A percentile compares a stretch with the other conserved stretches of the same genome.
Evolutionary conservation across 2,329 filamentous ascomycete species (phyloP).

Genomic region (Tolypocladium album): DNA sequence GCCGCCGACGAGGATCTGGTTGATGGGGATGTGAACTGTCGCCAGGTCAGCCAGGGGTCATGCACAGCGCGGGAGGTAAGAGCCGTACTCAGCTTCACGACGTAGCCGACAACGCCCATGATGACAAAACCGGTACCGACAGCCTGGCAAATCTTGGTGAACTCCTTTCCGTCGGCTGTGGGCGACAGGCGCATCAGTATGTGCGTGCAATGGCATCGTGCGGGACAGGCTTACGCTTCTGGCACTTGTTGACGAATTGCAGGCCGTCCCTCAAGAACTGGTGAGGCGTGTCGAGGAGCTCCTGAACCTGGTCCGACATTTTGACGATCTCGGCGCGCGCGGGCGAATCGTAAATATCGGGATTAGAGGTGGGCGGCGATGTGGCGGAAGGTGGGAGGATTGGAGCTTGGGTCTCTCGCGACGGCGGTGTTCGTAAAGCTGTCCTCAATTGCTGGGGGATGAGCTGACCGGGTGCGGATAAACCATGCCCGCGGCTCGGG

Average conservation of each 20-base stretch:
- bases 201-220: not conserved
- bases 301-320: constrained; percentile 60
- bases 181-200: not conserved
- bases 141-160: constrained; percentile 39
- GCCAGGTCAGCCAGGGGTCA: not conserved
- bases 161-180: constrained; percentile 31
- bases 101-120: constrained; percentile 60
- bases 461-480: not conserved
- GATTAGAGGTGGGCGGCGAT: not conserved
- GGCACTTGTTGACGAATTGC: constrained; percentile 52
- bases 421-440: not conserved
- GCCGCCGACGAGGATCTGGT: constrained; percentile 59
- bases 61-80: not conserved
- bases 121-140: constrained; percentile 60
- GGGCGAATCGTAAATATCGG: no score
- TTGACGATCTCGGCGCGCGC: constrained; percentile 10
- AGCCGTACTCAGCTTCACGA: constrained; percentile 56
- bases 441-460: not conserved
- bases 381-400: not conserved
- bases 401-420: not conserved
- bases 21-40: constrained; percentile 57
- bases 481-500: not conserved
- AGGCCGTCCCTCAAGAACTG: constrained; percentile 53
- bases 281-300: constrained; percentile 57
- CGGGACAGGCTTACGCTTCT: constrained; percentile 39